A percentile compares a stretch with the other conserved stretches of the same genome.
phyloP scores from a whole-genome alignment of 148 eudicot species.

The Pouteria glomerata region DNA sequence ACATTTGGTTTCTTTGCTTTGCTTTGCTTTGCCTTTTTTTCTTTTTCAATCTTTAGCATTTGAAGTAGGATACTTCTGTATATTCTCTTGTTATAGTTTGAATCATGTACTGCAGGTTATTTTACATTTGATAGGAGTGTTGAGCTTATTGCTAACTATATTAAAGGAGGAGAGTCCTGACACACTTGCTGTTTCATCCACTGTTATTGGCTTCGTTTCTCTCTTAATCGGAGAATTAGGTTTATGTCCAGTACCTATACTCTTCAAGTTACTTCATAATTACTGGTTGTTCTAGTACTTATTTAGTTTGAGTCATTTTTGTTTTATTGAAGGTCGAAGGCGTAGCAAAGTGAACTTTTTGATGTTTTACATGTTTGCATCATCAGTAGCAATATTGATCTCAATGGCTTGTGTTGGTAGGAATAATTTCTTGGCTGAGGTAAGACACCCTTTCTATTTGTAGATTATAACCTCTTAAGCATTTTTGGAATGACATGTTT shows the following conservation, averaged over 20 bases:
- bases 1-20: not conserved
- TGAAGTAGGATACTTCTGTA: not conserved
- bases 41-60: not conserved
- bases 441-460: constrained; percentile 2
- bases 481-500: too few species aligned
- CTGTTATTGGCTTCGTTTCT: constrained; percentile 29
- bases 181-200: constrained; percentile 28
- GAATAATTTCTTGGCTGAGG: constrained; percentile 37
- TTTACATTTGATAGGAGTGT: constrained; percentile 24
- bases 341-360: constrained; percentile 45
- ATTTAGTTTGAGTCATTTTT: constrained; percentile 2
- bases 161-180: constrained; percentile 29
- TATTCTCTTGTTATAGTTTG: not conserved
- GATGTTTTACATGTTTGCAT: constrained; percentile 50
- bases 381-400: constrained; percentile 32
- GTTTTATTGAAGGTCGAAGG: constrained; percentile 49
- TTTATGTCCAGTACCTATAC: constrained; percentile 6
- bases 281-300: constrained; percentile 1
- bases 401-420: constrained; percentile 27
- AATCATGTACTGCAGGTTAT: constrained; percentile 30
- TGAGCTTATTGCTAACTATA: constrained; percentile 24
- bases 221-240: constrained; percentile 55
- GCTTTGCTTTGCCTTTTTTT: not conserved
- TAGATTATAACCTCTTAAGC: not conserved
- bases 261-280: not conserved